Conservation (phyloP, 257 asterid species). For the Gentiana straminea region DNA sequence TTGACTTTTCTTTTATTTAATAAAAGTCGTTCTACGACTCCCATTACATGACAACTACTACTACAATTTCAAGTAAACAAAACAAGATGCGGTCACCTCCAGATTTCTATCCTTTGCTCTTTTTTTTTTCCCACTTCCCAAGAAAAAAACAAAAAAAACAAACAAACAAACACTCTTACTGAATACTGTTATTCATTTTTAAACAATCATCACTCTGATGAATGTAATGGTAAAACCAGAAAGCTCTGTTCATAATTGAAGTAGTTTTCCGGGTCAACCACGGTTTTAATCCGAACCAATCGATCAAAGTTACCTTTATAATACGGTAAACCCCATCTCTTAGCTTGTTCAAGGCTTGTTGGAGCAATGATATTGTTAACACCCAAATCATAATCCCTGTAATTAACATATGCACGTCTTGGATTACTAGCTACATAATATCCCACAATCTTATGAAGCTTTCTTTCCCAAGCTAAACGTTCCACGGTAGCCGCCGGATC, state of each 20-base stretch:
- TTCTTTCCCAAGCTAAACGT: neutral
- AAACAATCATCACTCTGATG: too few relatives aligned
- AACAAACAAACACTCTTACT: too few relatives aligned
- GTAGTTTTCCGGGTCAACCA: conserved; percentile 37
- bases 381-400: conserved; percentile 7
- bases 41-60: too few relatives aligned
- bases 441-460: neutral
- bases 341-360: conserved; percentile 18
- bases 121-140: too few relatives aligned
- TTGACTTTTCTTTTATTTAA: too few relatives aligned
- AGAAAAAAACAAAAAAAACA: too few relatives aligned
- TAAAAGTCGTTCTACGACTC: too few relatives aligned
- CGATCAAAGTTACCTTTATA: conserved; percentile 32
- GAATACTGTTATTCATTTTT: too few relatives aligned
- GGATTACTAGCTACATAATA: neutral
- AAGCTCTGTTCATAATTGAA: conserved; percentile 48
- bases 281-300: conserved; percentile 28
- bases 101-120: too few relatives aligned
- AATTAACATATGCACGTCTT: neutral
- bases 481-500: neutral
- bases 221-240: neutral
- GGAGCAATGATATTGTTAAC: neutral
- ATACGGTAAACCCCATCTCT: conserved; percentile 37
- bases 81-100: too few relatives aligned
- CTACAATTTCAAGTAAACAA: too few relatives aligned